Conservation (phyloP, 257 asterid genomes). For the Linaria vulgaris region DNA sequence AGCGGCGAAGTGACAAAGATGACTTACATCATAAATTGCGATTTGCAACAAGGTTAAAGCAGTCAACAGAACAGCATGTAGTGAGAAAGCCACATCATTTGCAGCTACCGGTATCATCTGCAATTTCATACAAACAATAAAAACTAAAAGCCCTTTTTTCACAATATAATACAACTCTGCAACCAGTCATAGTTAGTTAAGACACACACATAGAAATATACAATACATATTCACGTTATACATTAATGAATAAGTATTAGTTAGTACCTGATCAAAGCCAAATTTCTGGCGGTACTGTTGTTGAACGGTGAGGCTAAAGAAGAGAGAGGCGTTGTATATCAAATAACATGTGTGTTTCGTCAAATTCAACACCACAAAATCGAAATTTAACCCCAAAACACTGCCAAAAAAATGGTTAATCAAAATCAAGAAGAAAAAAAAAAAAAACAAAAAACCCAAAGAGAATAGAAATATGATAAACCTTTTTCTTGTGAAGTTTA, state of each 20-base stretch:
- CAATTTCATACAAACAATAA: conserved; percentile 1
- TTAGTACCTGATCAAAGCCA: conserved; percentile 59
- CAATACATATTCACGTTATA: conserved; percentile 2
- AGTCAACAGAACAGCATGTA: conserved; percentile 80
- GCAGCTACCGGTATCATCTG: conserved; percentile 99
- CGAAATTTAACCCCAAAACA: conserved; percentile 92
- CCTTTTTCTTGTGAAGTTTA: conserved; percentile 87
- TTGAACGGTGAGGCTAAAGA: conserved; percentile 80
- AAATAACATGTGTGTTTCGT: conserved; percentile 87
- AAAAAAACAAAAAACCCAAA: background rate
- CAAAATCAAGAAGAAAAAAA: background rate
- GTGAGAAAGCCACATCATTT: conserved; percentile 95
- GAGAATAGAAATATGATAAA: conserved; percentile 7
- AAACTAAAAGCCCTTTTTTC: background rate
- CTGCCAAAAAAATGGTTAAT: conserved; percentile 47
- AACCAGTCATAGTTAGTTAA: too few species aligned
- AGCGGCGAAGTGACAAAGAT: too few species aligned
- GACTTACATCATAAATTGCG: conserved; percentile 65
- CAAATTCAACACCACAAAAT: conserved; percentile 77
- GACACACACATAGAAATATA: too few species aligned
- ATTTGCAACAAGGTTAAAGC: conserved; percentile 73
- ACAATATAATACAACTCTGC: too few species aligned
- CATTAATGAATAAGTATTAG: background rate
- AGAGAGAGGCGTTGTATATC: conserved; percentile 82
- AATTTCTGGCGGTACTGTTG: conserved; percentile 64